These are phyloP conservation scores for Echites panduratus DNA, from an alignment of 257 asterid species.

Conservation along the genomic window DNA sequence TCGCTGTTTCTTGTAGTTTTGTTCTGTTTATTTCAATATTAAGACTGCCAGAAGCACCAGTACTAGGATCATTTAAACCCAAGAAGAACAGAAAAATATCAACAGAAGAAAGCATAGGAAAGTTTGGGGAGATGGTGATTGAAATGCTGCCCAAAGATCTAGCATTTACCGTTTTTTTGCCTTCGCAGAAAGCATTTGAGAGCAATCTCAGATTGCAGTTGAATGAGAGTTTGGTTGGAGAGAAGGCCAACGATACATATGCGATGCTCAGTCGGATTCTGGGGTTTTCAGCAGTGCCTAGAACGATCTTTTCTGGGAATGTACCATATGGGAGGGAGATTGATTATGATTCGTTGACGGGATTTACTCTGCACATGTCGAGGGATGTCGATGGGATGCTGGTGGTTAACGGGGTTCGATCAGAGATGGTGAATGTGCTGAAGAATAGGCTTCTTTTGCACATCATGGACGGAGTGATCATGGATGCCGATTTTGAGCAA, in stretches of 20 bases:
- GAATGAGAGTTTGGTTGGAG: conserved; percentile 37
- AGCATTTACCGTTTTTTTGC: conserved; percentile 67
- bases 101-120: conserved; percentile 29
- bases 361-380: conserved; percentile 36
- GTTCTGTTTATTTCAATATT: conserved; percentile 39
- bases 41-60: conserved; percentile 30
- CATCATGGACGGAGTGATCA: conserved; percentile 50
- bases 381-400: conserved; percentile 44
- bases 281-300: conserved; percentile 71
- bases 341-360: conserved; percentile 55
- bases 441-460: conserved; percentile 37
- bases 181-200: conserved; percentile 55
- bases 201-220: conserved; percentile 42
- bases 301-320: conserved; percentile 37
- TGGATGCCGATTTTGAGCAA: conserved; percentile 59
- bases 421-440: conserved; percentile 35
- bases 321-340: conserved; percentile 38
- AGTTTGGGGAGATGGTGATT: conserved; percentile 47
- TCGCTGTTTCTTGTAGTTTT: conserved; percentile 35
- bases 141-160: conserved; percentile 70
- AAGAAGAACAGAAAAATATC: background rate
- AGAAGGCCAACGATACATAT: conserved; percentile 31
- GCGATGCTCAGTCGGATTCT: conserved; percentile 60
- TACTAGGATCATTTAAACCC: conserved; percentile 8
- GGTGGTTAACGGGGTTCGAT: conserved; percentile 50